phyloP scores from a whole-genome alignment of 495 filamentous ascomycete species.

The Aspergillus leporis region DNA sequence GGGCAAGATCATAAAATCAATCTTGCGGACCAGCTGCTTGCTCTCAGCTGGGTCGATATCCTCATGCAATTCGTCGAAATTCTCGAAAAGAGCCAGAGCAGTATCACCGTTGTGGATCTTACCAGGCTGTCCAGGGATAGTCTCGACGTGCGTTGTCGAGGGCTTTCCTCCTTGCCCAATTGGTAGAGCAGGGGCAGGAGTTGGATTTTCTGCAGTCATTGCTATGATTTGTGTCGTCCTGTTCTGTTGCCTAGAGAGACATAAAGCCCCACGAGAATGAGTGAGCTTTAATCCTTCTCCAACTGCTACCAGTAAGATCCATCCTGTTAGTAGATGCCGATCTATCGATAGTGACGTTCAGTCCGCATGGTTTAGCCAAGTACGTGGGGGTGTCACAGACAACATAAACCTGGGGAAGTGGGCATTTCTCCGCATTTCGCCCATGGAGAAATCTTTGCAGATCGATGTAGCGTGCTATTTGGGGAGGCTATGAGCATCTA shows the following conservation, averaged over 20 bases:
- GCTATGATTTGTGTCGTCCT: not conserved
- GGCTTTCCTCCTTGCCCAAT: constrained; percentile 11
- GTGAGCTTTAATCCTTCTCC: not conserved
- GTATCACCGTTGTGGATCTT: constrained; percentile 35
- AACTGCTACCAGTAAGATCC: not conserved
- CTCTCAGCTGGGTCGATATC: constrained; percentile 41
- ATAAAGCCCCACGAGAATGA: too few relatives aligned
- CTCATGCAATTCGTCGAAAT: constrained; percentile 31
- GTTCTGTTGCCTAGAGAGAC: not conserved
- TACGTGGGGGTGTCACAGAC: constrained; percentile 8
- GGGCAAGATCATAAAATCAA: constrained; percentile 41
- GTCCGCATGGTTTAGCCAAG: not conserved
- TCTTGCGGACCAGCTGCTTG: constrained; percentile 45
- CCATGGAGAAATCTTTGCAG: not conserved
- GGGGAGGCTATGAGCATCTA: too few relatives aligned
- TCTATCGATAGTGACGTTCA: not conserved
- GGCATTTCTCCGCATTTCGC: constrained; percentile 13
- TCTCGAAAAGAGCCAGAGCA: constrained; percentile 32
- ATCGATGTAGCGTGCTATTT: too few relatives aligned
- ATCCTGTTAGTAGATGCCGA: not conserved
- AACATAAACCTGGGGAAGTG: not conserved
- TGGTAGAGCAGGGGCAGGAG: not conserved
- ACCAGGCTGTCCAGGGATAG: constrained; percentile 15
- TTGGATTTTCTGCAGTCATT: constrained; percentile 4
- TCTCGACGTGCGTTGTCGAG: constrained; percentile 15